Base-by-base conservation (phyloP, 106 monocot species). In the Platanthera zijinensis region DNA sequence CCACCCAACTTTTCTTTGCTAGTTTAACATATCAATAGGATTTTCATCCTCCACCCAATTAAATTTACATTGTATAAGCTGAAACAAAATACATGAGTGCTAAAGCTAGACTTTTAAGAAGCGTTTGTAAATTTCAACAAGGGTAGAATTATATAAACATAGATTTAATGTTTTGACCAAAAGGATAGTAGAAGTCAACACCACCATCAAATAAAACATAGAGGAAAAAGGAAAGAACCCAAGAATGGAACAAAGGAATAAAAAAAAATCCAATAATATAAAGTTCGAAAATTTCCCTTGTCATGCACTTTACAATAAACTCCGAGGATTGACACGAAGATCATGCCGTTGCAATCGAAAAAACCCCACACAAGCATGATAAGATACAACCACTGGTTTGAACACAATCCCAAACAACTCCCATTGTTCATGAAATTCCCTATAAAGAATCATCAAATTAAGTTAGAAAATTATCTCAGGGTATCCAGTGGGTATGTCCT, bases 361-460 rank as follows among this genome's bases (percentile, higher is more conserved):
- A 45, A 70, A 70, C 48, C 14, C 48, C 48, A 45, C 70, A 47
- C 70, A 70, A 70, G 70, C 70, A 70, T 48, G 48, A 70, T 70
- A 48, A 17, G 6, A 70, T 70, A 70, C 70, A 70, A 5, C 48
- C 70, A 25, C 12, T 17, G 46, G 15, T 47, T 70, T 70, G 15
- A 70, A 70, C 15, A 70, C 13, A 70, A 70, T 17, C 9, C 2
- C 32, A 69, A 10, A 14, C 14, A 47, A 47, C 12, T 10, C 69
- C 6, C 45, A 48, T 10, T 48, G 70, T 47, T 70, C 17, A 47
- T 47, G 8, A 70, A 70, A 48, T 78, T 52, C 63, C 32, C 57
- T 48, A 50, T 52, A 78, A 78, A 79, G 51, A 78, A 85, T 85
- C 74, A 75, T 82, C 78, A 75, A 78, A 59, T 67, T 74, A 77